phyloP scores from a whole-genome alignment of 768 basidiomycete genomes.

The Clitopilus hobsonii region DNA sequence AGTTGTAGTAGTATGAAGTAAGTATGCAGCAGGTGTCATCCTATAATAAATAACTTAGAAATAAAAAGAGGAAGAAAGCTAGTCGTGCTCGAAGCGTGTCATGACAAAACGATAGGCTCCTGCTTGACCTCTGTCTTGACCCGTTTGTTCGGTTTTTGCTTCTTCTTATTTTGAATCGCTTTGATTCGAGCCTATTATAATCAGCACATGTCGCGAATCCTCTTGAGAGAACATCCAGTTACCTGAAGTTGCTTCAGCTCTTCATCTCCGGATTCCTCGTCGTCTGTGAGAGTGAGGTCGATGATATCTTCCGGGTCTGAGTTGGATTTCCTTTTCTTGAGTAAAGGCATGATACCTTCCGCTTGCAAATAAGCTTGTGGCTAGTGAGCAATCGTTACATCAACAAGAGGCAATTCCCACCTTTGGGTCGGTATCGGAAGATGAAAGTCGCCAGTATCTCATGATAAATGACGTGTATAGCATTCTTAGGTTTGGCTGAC shows the following conservation, averaged over 20 bases:
- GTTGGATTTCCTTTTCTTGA: not conserved
- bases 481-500: not conserved
- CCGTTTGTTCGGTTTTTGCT: not conserved
- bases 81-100: too few species aligned
- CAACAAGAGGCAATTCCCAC: constrained; percentile 6
- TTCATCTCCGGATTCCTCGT: not conserved
- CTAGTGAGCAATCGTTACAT: too few species aligned
- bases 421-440: constrained; percentile 19
- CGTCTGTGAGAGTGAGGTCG: not conserved
- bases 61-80: too few species aligned
- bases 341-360: not conserved
- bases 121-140: not conserved
- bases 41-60: too few species aligned
- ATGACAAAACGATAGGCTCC: not conserved
- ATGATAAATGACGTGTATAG: not conserved
- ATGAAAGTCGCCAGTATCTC: constrained; percentile 13
- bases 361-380: not conserved
- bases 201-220: not conserved
- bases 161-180: not conserved
- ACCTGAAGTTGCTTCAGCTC: not conserved
- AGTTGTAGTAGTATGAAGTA: too few species aligned
- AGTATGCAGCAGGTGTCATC: too few species aligned
- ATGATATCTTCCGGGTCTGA: not conserved
- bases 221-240: too few species aligned
- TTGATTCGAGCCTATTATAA: not conserved